Evolutionary conservation across 2,329 filamentous ascomycete genomes (phyloP).

Genomic region (Fusarium foetens): DNA sequence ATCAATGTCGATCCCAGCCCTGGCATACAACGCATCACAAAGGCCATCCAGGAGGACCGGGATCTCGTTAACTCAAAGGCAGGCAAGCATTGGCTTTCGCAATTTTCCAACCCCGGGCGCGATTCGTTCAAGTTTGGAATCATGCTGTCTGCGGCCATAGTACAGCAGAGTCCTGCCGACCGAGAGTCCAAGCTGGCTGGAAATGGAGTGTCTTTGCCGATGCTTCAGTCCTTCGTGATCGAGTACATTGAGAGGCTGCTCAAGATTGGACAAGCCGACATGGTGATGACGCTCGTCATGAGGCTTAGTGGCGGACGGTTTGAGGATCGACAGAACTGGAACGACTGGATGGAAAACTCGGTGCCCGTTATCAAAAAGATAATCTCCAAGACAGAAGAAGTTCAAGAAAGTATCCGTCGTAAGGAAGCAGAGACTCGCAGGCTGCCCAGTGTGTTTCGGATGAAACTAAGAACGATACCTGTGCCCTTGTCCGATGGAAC

Average conservation of each 20-base stretch:
- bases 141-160: neutral
- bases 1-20: slow-evolving; percentile 40
- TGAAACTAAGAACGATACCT: slow-evolving; percentile 27
- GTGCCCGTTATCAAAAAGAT: slow-evolving; percentile 37
- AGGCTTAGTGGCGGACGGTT: neutral
- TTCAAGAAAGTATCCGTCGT: neutral
- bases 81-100: slow-evolving; percentile 47
- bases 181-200: slow-evolving; percentile 8
- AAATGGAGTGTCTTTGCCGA: neutral
- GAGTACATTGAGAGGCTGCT: slow-evolving; percentile 1
- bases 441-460: slow-evolving; percentile 29
- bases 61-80: slow-evolving; percentile 44
- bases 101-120: slow-evolving; percentile 24
- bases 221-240: slow-evolving; percentile 19
- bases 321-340: slow-evolving; percentile 17
- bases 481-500: slow-evolving; percentile 11
- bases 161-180: neutral
- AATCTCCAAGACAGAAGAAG: slow-evolving; percentile 18
- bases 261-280: neutral
- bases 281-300: neutral
- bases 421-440: neutral
- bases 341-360: slow-evolving; percentile 34
- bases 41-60: slow-evolving; percentile 35
- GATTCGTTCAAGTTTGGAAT: slow-evolving; percentile 4
- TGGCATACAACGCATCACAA: slow-evolving; percentile 37